Base-by-base conservation (phyloP, 1,139 yeast genomes). In the Yarrowia galli region DNA sequence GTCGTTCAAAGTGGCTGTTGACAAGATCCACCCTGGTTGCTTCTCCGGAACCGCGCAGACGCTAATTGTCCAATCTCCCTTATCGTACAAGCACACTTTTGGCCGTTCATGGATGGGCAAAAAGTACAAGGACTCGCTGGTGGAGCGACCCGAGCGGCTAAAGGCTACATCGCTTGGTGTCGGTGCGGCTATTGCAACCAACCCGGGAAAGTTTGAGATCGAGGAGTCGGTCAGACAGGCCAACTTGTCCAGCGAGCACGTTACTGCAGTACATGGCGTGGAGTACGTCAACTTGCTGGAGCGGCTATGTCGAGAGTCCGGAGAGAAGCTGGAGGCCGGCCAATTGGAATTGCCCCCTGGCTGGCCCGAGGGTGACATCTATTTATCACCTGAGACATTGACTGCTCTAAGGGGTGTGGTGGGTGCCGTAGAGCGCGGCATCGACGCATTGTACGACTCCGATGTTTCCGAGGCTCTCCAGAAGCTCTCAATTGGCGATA, bases 361-460 rank as follows among this genome's bases (percentile, higher is more conserved):
- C 68, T 91, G 97, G 96, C 90, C 91, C 70, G 84, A 89, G 3
- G 96, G 96, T 10, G 97, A 91, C 75, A 89, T 91, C 51, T 91
- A 91, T 74, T 77, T 91, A 69, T 85, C 88, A 7, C 87, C 89
- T 10, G 85, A 83, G 58, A 89, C 97, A 0, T 78, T 89, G 13
- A 84, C 84, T 60, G 97, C 97, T 0, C 78, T 91, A 16, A 89
- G 89, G 72, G 97, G 96, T 3, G 92, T 89, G 0, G 80, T 91
- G 49, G 96, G 96, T 0, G 89, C 96, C 0, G 81, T 91, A 12
- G 96, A 91, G 76, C 82, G 85, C 0, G 93, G 91, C 1, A 82
- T 91, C 1, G 96, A 91, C 75, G 79, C 82, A 1, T 78, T 87
- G 15, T 87, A 81, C 71, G 75, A 74, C 67, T 48, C 77, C 73